Conservation (phyloP, 2,329 filamentous ascomycete species). For the Talaromyces islandicus region DNA sequence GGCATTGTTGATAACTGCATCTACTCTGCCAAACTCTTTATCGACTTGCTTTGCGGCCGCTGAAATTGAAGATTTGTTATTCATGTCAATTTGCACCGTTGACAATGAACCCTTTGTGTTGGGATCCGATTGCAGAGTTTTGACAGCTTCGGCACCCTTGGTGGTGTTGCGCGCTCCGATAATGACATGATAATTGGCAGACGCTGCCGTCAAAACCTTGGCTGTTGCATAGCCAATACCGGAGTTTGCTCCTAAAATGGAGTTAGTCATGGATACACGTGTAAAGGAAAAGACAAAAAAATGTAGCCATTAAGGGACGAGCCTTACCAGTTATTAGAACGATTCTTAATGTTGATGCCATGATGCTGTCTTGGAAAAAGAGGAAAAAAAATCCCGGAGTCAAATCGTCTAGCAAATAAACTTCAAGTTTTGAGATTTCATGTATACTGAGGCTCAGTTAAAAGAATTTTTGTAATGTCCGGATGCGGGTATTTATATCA, state of each 20-base stretch:
- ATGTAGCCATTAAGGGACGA: background rate
- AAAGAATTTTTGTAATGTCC: background rate
- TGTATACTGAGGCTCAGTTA: background rate
- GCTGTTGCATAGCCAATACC: slow-evolving; percentile 56
- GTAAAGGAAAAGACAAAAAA: background rate
- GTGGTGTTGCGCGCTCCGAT: slow-evolving; percentile 48
- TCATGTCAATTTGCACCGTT: slow-evolving; percentile 48
- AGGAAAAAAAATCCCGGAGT: background rate
- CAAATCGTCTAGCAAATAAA: background rate
- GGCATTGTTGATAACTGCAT: slow-evolving; percentile 54
- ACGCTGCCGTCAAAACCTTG: slow-evolving; percentile 47
- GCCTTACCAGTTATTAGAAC: background rate
- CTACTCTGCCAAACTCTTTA: slow-evolving; percentile 39
- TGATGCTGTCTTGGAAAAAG: background rate
- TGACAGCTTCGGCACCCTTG: slow-evolving; percentile 47
- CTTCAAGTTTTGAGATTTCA: background rate
- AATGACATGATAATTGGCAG: slow-evolving; percentile 48
- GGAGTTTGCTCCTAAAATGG: slow-evolving; percentile 52
- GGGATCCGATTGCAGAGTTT: slow-evolving; percentile 36
- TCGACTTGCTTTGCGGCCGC: slow-evolving; percentile 40
- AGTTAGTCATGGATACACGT: background rate
- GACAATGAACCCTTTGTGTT: slow-evolving; percentile 38
- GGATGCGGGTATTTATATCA: background rate
- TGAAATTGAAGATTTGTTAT: slow-evolving; percentile 49
- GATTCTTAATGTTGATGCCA: background rate